A percentile compares a stretch with the other conserved stretches of the same genome.
Conservation (phyloP, 108 stramenopile genomes). For the Chaetoceros muelleri region DNA sequence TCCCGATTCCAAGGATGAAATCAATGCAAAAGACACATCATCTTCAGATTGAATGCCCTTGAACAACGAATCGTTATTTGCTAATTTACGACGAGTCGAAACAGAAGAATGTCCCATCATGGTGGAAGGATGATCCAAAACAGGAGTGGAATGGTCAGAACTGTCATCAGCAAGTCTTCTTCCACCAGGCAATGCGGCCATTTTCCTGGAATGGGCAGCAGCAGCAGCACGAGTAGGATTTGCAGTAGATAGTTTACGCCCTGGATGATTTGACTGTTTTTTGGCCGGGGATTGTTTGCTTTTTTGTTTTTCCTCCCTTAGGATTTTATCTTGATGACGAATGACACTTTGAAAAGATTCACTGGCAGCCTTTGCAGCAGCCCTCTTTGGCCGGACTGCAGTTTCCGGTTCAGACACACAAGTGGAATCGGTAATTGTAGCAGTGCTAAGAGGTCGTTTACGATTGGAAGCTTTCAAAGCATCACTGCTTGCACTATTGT, state of each 20-base stretch:
- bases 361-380: conserved; percentile 41
- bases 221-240: conserved; percentile 7
- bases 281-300: conserved; percentile 5
- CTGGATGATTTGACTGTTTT: background rate
- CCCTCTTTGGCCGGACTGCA: conserved; percentile 25
- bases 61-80: conserved; percentile 7
- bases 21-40: conserved; percentile 50
- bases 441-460: background rate
- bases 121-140: too few relatives aligned
- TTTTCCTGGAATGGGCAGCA: conserved; percentile 9
- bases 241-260: background rate
- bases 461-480: background rate
- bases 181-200: conserved; percentile 24
- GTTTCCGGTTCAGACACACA: background rate
- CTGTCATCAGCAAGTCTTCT: conserved; percentile 5
- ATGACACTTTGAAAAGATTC: conserved; percentile 48
- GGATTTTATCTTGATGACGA: conserved; percentile 42
- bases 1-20: conserved; percentile 37
- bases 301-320: conserved; percentile 19
- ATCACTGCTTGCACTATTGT: background rate
- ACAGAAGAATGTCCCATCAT: background rate
- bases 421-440: background rate
- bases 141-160: too few relatives aligned
- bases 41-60: conserved; percentile 12
- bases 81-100: conserved; percentile 5